Base-by-base conservation (phyloP, 441 rosid species). In the Pelargonium cotyledonis region DNA sequence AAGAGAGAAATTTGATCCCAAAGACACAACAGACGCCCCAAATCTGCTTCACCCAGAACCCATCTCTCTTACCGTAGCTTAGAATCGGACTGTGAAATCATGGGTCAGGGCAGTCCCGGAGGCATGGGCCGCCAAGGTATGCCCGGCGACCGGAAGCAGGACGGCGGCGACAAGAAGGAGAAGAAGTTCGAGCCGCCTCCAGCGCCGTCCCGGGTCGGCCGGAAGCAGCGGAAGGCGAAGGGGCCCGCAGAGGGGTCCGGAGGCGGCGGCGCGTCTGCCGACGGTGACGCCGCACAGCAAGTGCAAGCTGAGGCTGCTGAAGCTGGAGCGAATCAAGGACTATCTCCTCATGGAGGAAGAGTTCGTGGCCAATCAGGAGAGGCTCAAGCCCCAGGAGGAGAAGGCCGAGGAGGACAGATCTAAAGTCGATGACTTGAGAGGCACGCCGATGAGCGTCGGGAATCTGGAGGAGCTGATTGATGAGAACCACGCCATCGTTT, bases 391-490 rank as follows among this genome's bases (percentile, higher is more conserved):
- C 62, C 99, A 89, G 77, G 99, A 91, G 69, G 96, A 94, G 88
- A 94, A 94, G 78, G 95, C 91, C 8, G 97, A 94, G 79, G 97
- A 89, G 78, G 97, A 89, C 70, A 84, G 97, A 72, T 91, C 96
- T 47, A 91, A 89, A 80, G 97, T 94, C 38, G 97, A 94, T 75
- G 97, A 91, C 74, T 84, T 94, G 68, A 86, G 99, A 61, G 97
- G 99, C 0, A 85, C 94, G 0, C 97, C 98, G 1, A 94, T 94
- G 99, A 94, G 97, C 66, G 97, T 94, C 11, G 97, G 99, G 0
- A 94, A 88, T 72, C 72, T 94, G 63, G 97, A 91, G 81, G 99
- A 94, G 79, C 58, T 94, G 69, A 94, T 94, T 53, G 99, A 89
- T 69, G 99, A 94, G 87, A 91, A 94, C 74, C 99, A 94, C 64